Evolutionary conservation across 2,329 filamentous ascomycete genomes (phyloP).

Genomic region (Colletotrichum sp.): DNA sequence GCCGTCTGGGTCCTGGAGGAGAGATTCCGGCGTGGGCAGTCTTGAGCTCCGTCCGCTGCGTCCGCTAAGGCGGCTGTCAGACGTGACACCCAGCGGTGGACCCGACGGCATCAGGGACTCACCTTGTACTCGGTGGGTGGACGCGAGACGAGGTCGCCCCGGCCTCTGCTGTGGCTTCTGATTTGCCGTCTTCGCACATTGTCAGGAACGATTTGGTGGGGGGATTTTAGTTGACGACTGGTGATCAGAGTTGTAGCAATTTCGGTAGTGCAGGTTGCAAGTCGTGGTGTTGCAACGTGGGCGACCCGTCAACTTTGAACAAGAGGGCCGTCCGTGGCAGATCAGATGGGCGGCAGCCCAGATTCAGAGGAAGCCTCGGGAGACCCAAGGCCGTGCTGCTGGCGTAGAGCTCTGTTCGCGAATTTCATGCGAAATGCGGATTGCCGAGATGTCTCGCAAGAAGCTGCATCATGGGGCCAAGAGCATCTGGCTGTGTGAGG

Average conservation of each 20-base stretch:
- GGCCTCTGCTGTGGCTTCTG: background rate
- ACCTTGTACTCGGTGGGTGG: constrained; percentile 13
- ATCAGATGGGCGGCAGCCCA: background rate
- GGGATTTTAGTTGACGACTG: background rate
- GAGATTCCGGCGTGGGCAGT: background rate
- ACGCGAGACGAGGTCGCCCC: constrained; percentile 9
- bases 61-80: background rate
- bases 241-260: background rate
- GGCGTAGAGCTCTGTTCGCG: background rate
- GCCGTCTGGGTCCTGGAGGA: background rate
- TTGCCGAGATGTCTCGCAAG: background rate
- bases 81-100: background rate
- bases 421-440: background rate
- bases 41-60: constrained; percentile 12
- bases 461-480: background rate
- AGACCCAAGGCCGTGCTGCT: background rate
- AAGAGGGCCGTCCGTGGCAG: background rate
- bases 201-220: background rate
- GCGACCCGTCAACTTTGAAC: background rate
- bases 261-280: background rate
- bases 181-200: constrained; percentile 7
- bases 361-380: background rate
- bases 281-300: background rate
- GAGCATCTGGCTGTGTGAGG: background rate
- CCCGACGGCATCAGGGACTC: background rate